Conservation (phyloP, 2,329 filamentous ascomycete genomes). For the Pseudogymnoascus sp. region DNA sequence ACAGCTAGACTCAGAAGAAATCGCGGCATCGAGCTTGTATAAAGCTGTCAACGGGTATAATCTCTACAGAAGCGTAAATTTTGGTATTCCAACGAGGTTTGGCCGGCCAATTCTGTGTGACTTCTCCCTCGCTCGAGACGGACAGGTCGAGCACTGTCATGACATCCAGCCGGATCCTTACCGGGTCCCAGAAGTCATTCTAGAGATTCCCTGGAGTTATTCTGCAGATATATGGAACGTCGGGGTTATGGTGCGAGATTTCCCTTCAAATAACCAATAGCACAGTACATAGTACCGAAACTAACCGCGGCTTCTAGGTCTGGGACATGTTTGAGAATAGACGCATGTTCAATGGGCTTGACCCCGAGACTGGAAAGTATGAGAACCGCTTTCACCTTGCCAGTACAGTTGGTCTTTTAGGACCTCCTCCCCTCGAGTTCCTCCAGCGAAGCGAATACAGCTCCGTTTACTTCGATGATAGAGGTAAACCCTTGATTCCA, state of each 20-base stretch:
- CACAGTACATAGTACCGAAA: neutral
- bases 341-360: constrained; percentile 19
- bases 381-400: constrained; percentile 22
- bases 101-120: constrained; percentile 22
- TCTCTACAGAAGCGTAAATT: constrained; percentile 20
- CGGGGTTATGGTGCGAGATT: constrained; percentile 27
- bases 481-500: constrained; percentile 19
- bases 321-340: constrained; percentile 23
- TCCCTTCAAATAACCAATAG: neutral
- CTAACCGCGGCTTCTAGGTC: constrained; percentile 20
- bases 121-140: constrained; percentile 20
- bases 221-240: constrained; percentile 33
- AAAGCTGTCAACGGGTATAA: constrained; percentile 18
- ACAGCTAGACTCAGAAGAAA: constrained; percentile 20
- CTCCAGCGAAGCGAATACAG: constrained; percentile 21
- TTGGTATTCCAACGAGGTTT: constrained; percentile 21
- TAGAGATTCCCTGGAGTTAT: constrained; percentile 30
- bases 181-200: constrained; percentile 31
- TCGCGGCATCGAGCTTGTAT: constrained; percentile 15
- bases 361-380: constrained; percentile 20
- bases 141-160: constrained; percentile 20
- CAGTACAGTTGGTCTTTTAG: constrained; percentile 23
- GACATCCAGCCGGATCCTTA: constrained; percentile 15
- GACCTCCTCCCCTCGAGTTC: constrained; percentile 23
- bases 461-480: constrained; percentile 23